A percentile compares a stretch with the other conserved stretches of the same genome.
These are phyloP conservation scores for Pythium diclinum DNA, from an alignment of 352 stramenopile species.

Conservation along the genomic window DNA sequence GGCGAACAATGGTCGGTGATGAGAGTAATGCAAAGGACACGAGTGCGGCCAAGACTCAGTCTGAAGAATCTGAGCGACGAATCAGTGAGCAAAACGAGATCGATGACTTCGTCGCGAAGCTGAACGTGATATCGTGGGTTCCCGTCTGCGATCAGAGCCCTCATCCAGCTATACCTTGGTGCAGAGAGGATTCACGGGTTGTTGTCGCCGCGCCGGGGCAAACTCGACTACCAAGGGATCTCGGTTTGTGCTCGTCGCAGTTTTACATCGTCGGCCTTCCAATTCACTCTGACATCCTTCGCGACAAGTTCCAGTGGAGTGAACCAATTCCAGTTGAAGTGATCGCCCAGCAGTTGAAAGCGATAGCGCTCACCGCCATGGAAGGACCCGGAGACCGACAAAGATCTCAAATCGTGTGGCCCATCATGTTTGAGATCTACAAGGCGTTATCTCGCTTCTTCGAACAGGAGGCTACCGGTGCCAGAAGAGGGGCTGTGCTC, in stretches of 20 bases:
- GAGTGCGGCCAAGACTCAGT: slow-evolving; percentile 1
- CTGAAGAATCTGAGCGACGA: slow-evolving; percentile 35
- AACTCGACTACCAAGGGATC: slow-evolving; percentile 28
- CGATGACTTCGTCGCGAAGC: slow-evolving; percentile 56
- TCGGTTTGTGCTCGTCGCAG: slow-evolving; percentile 62
- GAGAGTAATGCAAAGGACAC: slow-evolving; percentile 12
- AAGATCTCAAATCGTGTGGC: slow-evolving; percentile 37
- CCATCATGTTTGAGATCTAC: slow-evolving; percentile 61
- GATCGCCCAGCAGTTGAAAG: slow-evolving; percentile 49
- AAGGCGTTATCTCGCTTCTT: slow-evolving; percentile 54
- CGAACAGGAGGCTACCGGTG: slow-evolving; percentile 33
- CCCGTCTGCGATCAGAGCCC: slow-evolving; percentile 43
- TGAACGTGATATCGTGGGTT: slow-evolving; percentile 57
- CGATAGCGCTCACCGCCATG: slow-evolving; percentile 31
- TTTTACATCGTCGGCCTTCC: slow-evolving; percentile 55
- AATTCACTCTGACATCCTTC: slow-evolving; percentile 42
- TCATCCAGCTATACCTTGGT: slow-evolving; percentile 39
- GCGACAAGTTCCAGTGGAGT: slow-evolving; percentile 47
- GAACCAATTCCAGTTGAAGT: slow-evolving; percentile 32
- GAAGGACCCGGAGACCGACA: slow-evolving; percentile 23
- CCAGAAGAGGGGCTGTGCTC: slow-evolving; percentile 32
- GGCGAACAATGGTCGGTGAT: slow-evolving; percentile 45
- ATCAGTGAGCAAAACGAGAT: slow-evolving; percentile 46
- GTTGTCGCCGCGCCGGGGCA: slow-evolving; percentile 44
- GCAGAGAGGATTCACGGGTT: slow-evolving; percentile 31